Conservation (phyloP, 441 rosid species). For the Eruca vesicaria region DNA sequence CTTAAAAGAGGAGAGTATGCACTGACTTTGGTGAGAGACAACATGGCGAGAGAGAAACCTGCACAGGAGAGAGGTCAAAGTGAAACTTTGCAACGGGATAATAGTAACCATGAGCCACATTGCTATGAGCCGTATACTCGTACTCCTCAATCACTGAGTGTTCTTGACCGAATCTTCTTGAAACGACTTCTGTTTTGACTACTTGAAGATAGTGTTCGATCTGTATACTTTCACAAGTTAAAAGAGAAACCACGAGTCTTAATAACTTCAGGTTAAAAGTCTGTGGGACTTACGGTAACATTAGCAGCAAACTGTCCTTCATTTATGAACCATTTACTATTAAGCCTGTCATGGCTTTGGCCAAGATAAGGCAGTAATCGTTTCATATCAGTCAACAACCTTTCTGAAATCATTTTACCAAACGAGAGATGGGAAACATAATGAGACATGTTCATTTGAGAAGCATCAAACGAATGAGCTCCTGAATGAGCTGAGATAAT, state of each 20-base stretch:
- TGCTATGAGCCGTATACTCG: slow-evolving; percentile 95
- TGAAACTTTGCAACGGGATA: slow-evolving; percentile 80
- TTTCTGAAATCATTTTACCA: slow-evolving; percentile 57
- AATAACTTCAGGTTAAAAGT: background rate
- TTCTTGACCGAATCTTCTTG: slow-evolving; percentile 40
- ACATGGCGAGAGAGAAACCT: slow-evolving; percentile 48
- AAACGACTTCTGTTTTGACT: slow-evolving; percentile 84
- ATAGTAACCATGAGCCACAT: slow-evolving; percentile 58
- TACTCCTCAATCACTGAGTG: slow-evolving; percentile 64
- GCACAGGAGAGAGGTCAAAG: slow-evolving; percentile 97
- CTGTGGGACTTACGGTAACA: slow-evolving; percentile 73
- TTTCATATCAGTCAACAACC: slow-evolving; percentile 57
- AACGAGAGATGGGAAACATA: slow-evolving; percentile 74
- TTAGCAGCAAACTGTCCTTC: slow-evolving; percentile 64
- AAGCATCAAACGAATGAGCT: slow-evolving; percentile 86
- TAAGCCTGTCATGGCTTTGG: slow-evolving; percentile 71
- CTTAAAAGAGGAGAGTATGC: background rate
- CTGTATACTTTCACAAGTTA: slow-evolving; percentile 43
- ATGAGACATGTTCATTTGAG: slow-evolving; percentile 95
- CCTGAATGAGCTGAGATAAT: slow-evolving; percentile 76
- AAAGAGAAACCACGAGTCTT: background rate
- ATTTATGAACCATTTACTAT: slow-evolving; percentile 69
- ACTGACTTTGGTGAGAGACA: background rate
- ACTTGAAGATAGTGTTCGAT: slow-evolving; percentile 92
- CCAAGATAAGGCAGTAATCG: slow-evolving; percentile 71